Percentiles rank a stretch among this genome's conserved stretches.
These are phyloP conservation scores for Letharia lupina DNA, from an alignment of 495 filamentous ascomycete species.

Conservation along the genomic window DNA sequence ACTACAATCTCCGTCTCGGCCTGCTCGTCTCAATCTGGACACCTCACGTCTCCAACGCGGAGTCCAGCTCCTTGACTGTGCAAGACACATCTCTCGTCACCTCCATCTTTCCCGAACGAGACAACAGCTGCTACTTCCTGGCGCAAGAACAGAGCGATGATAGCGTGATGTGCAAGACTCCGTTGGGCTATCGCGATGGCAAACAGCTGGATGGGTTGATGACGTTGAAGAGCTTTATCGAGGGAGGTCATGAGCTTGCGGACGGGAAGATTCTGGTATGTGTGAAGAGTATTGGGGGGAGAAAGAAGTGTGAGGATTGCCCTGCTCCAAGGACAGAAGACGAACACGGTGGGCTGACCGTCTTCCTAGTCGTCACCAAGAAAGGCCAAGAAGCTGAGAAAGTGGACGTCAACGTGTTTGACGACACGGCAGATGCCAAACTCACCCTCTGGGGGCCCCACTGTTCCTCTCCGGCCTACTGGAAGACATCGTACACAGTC, in stretches of 20 bases:
- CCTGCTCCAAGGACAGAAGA: not conserved
- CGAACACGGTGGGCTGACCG: not conserved
- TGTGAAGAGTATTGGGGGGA: slow-evolving; percentile 40
- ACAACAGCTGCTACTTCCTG: slow-evolving; percentile 37
- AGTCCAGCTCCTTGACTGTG: slow-evolving; percentile 8
- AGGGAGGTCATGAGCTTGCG: slow-evolving; percentile 36
- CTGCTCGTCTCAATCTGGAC: slow-evolving; percentile 27
- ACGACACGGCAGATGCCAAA: slow-evolving; percentile 47
- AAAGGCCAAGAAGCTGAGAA: slow-evolving; percentile 36
- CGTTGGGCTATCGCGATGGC: slow-evolving; percentile 30
- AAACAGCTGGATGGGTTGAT: slow-evolving; percentile 34
- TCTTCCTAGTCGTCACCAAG: slow-evolving; percentile 37
- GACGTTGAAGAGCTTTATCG: slow-evolving; percentile 38
- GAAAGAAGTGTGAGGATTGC: slow-evolving; percentile 29
- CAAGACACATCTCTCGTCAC: slow-evolving; percentile 31
- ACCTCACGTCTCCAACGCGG: slow-evolving; percentile 24
- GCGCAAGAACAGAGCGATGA: slow-evolving; percentile 34
- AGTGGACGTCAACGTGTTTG: slow-evolving; percentile 48
- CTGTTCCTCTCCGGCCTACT: slow-evolving; percentile 39
- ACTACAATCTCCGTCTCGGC: slow-evolving; percentile 26
- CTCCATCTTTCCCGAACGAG: slow-evolving; percentile 42
- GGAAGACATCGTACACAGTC: slow-evolving; percentile 47
- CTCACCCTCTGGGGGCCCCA: slow-evolving; percentile 48
- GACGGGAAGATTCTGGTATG: slow-evolving; percentile 36
- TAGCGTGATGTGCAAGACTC: slow-evolving; percentile 32